A percentile compares a stretch with the other conserved stretches of the same genome.
phyloP scores from a whole-genome alignment of 345 rosid genomes.

The Odontarrhena argentea region DNA sequence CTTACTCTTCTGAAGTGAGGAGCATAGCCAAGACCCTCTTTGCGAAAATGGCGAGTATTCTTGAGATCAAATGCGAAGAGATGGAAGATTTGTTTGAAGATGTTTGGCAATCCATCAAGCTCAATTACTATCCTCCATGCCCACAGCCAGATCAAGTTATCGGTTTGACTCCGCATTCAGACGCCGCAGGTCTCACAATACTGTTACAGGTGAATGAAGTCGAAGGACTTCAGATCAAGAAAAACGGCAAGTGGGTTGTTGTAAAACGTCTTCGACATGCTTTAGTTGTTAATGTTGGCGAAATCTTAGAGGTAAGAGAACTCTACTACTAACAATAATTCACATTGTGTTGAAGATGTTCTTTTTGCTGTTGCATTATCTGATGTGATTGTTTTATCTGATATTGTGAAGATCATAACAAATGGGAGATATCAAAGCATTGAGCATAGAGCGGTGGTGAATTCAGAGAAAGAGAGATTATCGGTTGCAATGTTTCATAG shows the following conservation, averaged over 20 bases:
- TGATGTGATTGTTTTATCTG: constrained; percentile 13
- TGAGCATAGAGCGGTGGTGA: constrained; percentile 53
- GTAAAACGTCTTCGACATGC: constrained; percentile 46
- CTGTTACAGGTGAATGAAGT: constrained; percentile 45
- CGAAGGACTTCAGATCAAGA: constrained; percentile 49
- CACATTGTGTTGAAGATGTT: neutral
- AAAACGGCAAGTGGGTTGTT: constrained; percentile 45
- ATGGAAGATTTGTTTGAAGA: constrained; percentile 42
- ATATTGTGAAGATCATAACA: constrained; percentile 44
- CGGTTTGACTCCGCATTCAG: constrained; percentile 47
- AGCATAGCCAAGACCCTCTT: constrained; percentile 35
- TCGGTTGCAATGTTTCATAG: constrained; percentile 51
- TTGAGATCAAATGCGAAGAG: constrained; percentile 37
- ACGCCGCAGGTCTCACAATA: constrained; percentile 45
- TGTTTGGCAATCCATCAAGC: constrained; percentile 44
- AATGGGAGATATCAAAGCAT: constrained; percentile 54
- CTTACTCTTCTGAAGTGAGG: constrained; percentile 38
- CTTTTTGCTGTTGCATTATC: neutral
- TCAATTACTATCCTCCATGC: constrained; percentile 49
- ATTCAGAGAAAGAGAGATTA: constrained; percentile 46
- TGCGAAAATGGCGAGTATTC: constrained; percentile 34
- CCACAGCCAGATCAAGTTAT: constrained; percentile 44
- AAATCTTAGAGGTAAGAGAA: constrained; percentile 51
- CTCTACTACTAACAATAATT: neutral
- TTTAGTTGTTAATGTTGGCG: constrained; percentile 53